These are phyloP conservation scores for Populus nigra DNA, from an alignment of 345 rosid species.

Conservation along the genomic window DNA sequence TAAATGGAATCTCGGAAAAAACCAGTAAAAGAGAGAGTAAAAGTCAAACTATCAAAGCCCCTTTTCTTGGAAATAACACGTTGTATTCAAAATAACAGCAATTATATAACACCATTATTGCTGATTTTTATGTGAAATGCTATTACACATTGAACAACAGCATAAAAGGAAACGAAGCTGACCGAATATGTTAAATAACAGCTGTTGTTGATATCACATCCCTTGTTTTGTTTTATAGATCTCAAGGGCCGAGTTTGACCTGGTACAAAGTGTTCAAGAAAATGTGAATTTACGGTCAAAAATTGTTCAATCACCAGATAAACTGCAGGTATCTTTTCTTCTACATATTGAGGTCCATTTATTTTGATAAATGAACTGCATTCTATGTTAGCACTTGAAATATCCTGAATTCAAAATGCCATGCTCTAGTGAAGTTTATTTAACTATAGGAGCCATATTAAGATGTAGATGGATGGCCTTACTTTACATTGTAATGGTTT, in stretches of 20 bases:
- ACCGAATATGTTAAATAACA: neutral
- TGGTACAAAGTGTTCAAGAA: conserved; percentile 79
- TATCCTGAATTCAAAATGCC: neutral
- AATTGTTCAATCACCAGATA: conserved; percentile 93
- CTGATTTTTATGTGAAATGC: too few species aligned
- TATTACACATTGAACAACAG: too few species aligned
- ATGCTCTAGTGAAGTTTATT: neutral
- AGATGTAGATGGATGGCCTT: neutral
- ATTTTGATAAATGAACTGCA: neutral
- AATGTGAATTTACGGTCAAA: conserved; percentile 72
- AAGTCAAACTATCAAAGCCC: too few species aligned
- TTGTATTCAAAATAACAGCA: too few species aligned
- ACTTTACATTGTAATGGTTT: neutral
- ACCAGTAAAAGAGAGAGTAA: too few species aligned
- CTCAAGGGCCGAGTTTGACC: conserved; percentile 70
- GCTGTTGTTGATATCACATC: conserved; percentile 1
- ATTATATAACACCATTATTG: too few species aligned
- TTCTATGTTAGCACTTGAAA: neutral
- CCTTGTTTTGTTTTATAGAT: conserved; percentile 46
- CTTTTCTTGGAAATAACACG: too few species aligned
- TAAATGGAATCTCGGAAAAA: too few species aligned
- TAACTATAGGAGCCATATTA: neutral
- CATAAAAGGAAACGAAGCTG: too few species aligned
- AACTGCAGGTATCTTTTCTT: conserved; percentile 60
- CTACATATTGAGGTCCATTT: neutral